These are phyloP conservation scores for Volvariella surrecta DNA, from an alignment of 1,284 basidiomycete genomes.

Conservation along the genomic window DNA sequence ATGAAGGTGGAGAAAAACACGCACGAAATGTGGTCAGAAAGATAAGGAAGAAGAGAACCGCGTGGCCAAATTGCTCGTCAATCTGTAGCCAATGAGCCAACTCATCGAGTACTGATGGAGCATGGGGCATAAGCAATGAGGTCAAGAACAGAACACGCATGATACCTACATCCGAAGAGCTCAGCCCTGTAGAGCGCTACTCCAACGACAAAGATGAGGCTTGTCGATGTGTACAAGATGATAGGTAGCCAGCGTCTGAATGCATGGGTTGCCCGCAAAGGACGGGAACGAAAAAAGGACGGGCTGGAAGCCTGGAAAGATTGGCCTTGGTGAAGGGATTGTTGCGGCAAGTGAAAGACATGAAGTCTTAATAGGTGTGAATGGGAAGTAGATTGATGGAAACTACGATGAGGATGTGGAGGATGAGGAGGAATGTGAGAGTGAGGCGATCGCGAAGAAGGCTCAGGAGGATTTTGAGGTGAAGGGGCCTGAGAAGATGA, in stretches of 20 bases:
- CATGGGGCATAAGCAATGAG: conserved; percentile 5
- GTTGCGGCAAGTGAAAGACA: conserved; percentile 4
- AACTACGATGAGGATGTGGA: not conserved
- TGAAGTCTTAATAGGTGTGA: conserved; percentile 3
- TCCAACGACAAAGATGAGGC: conserved; percentile 58
- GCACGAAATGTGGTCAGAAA: conserved; percentile 78
- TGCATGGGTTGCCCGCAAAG: conserved; percentile 44
- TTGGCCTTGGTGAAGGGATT: conserved; percentile 11
- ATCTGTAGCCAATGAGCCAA: conserved; percentile 65
- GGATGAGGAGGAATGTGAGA: conserved; percentile 7
- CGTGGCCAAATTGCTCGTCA: conserved; percentile 60
- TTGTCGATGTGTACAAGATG: conserved; percentile 60
- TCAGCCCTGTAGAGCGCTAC: conserved; percentile 68
- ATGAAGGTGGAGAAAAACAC: conserved; percentile 29
- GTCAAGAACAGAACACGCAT: conserved; percentile 5
- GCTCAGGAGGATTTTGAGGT: conserved; percentile 3
- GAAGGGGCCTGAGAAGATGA: conserved; percentile 9
- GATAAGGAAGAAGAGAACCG: conserved; percentile 67
- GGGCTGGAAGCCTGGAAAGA: conserved; percentile 10
- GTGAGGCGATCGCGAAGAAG: not conserved
- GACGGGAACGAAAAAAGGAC: conserved; percentile 37
- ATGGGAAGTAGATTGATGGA: conserved; percentile 3
- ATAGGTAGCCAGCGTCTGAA: conserved; percentile 67
- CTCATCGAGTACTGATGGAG: conserved; percentile 52
- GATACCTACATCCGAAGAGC: conserved; percentile 58